Evolutionary conservation across 352 stramenopile species (phyloP).

Genomic region (Achlya hypogyna): DNA sequence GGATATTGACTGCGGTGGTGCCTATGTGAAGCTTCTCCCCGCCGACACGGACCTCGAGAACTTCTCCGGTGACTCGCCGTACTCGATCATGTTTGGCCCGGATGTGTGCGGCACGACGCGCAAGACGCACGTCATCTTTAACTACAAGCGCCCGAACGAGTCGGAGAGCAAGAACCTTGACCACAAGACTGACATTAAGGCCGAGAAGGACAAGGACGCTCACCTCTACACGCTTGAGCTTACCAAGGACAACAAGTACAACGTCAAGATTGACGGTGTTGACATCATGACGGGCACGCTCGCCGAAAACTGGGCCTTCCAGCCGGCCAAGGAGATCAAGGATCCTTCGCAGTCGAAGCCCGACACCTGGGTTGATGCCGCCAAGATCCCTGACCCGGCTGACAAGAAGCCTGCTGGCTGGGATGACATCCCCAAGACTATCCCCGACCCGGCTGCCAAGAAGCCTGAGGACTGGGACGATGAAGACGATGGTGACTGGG

Average conservation of each 20-base stretch:
- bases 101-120: constrained; percentile 97
- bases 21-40: constrained; percentile 98
- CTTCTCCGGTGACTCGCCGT: constrained; percentile 93
- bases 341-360: constrained; percentile 96
- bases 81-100: constrained; percentile 98
- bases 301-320: constrained; percentile 94
- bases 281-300: constrained; percentile 87
- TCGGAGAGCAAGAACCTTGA: constrained; percentile 88
- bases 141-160: constrained; percentile 92
- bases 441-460: constrained; percentile 93
- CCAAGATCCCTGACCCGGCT: constrained; percentile 90
- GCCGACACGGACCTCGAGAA: constrained; percentile 84
- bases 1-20: constrained; percentile 97
- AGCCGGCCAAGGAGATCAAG: constrained; percentile 93
- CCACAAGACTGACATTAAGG: constrained; percentile 75
- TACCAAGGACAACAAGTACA: constrained; percentile 96
- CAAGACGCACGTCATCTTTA: constrained; percentile 97
- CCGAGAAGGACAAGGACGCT: constrained; percentile 74
- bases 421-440: constrained; percentile 94
- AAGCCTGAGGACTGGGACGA: constrained; percentile 99
- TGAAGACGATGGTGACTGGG: constrained; percentile 98
- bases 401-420: constrained; percentile 95
- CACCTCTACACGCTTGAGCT: constrained; percentile 98
- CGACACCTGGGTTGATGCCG: constrained; percentile 96
- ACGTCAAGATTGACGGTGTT: constrained; percentile 95